Percentiles rank a stretch among this genome's conserved stretches.
Conservation (phyloP, 306 rosid species). For the Clitoria ternatea region DNA sequence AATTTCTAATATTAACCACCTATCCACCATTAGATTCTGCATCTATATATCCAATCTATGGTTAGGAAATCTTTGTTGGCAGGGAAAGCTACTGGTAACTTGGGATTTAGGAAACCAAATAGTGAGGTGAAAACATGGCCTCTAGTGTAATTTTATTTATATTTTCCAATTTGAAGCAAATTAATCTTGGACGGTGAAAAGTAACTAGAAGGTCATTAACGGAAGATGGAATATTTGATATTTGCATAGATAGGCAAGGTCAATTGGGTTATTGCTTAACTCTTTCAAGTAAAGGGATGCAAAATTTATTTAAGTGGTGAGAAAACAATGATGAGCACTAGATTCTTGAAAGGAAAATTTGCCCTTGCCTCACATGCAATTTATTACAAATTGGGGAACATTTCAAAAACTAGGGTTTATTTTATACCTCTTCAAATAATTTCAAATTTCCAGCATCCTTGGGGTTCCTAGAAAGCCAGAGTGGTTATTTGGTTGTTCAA, state of each 20-base stretch:
- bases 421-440: neutral
- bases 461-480: neutral
- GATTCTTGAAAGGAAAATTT: constrained; percentile 6
- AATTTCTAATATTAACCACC: neutral
- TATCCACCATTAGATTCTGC: constrained; percentile 1
- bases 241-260: neutral
- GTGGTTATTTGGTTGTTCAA: constrained; percentile 10
- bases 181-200: constrained; percentile 3
- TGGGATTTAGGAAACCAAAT: neutral
- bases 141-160: neutral
- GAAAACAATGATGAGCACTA: neutral
- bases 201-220: neutral
- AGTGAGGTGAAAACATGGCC: neutral
- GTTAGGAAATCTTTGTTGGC: constrained; percentile 20
- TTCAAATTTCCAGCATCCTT: constrained; percentile 2
- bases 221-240: neutral
- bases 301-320: neutral
- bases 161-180: neutral
- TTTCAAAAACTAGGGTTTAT: constrained; percentile 6
- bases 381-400: neutral
- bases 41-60: constrained; percentile 3
- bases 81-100: neutral
- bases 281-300: neutral
- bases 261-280: constrained; percentile 2
- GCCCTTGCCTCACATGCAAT: constrained; percentile 2